Evolutionary conservation across 1,284 basidiomycete species (phyloP), one percentile per base, ranked within the genome.

Genomic region (Ustilago crameri): DNA sequence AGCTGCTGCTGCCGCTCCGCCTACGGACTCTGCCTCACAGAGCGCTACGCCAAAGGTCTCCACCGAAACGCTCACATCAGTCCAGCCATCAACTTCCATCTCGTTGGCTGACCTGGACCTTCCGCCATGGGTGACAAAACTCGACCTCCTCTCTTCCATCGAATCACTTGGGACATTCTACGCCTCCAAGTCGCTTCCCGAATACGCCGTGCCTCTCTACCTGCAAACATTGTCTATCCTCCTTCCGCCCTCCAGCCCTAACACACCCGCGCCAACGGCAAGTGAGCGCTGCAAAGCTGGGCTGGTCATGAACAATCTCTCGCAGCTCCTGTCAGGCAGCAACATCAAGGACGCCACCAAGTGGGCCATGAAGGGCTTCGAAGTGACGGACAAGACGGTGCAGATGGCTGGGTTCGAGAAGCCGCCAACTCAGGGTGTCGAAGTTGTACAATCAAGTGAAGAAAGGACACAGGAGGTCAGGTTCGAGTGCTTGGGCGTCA

Each of bases 81-180:
- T 60, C 23, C 34, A 24, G 4, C 63, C 54, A 35, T 53, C 54
- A 3, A 62, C 60, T 23, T 73, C 71, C 12, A 58, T 81, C 20
- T 44, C 75, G 1, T 57, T 82, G 1, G 65, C 75, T 2, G 83
- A 84, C 47, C 67, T 84, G 14, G 68, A 75, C n/a, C 70, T 84
- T 15, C 83, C 83, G 3, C 42, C 74, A 3, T 84, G 83, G 83
- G 74, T 83, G 1, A 61, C 71, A 1, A 65, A 64, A 23, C 73
- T 78, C 41, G 81, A 84, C 27, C 32, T 84, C 2, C 79, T 82
- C 34, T 72, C 72, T 10, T 76, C 73, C n/a, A 65, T 84, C 54
- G 83, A 84, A 62, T 66, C 80, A 5, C 75, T 84, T 9, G 83
- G 83, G 42, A 74, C 70, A 17, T 80, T 84, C 23, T 84, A 84